Evolutionary conservation across 2,329 filamentous ascomycete genomes (phyloP).

Genomic region (Domatiomyces globalis): DNA sequence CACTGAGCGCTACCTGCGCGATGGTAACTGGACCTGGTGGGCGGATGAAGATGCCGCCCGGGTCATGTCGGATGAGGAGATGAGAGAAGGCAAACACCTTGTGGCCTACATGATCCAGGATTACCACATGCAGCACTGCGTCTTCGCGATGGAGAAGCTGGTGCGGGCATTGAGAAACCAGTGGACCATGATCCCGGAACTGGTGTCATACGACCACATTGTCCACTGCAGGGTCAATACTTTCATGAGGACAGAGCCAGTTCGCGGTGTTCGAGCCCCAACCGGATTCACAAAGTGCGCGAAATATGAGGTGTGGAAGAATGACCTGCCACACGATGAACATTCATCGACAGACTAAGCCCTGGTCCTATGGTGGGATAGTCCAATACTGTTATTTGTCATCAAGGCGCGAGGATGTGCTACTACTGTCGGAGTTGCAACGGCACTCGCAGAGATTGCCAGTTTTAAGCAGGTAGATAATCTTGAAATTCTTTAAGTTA

Average conservation of each 20-base stretch:
- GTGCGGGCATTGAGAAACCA: constrained; percentile 17
- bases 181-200: constrained; percentile 13
- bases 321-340: constrained; percentile 13
- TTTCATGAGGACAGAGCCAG: constrained; percentile 11
- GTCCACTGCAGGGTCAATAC: constrained; percentile 18
- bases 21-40: constrained; percentile 19
- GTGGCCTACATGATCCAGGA: constrained; percentile 16
- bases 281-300: constrained; percentile 16
- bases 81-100: constrained; percentile 16
- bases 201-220: constrained; percentile 18
- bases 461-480: no score
- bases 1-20: constrained; percentile 14
- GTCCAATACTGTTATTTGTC: neutral
- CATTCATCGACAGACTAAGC: constrained; percentile 11
- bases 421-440: no score
- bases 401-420: neutral
- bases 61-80: constrained; percentile 11
- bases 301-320: constrained; percentile 14
- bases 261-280: constrained; percentile 16
- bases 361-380: neutral
- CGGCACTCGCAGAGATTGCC: no score
- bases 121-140: constrained; percentile 17
- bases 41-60: constrained; percentile 8
- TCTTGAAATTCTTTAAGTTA: no score
- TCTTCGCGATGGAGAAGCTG: constrained; percentile 17